A percentile compares a stretch with the other conserved stretches of the same genome.
These are phyloP conservation scores for Metschnikowia drakensbergensis DNA, from an alignment of 805 yeast genomes.

Conservation along the genomic window DNA sequence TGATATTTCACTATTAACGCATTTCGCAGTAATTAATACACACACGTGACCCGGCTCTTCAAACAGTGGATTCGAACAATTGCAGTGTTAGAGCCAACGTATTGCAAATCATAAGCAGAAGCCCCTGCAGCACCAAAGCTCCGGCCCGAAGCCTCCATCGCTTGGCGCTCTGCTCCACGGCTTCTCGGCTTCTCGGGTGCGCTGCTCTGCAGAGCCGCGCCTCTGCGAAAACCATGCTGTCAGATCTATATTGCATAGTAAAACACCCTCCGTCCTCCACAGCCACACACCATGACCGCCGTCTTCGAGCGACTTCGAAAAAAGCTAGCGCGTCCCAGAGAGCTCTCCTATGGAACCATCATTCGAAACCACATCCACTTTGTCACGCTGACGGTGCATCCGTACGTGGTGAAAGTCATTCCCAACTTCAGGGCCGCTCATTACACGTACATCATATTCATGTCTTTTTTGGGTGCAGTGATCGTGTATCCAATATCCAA, in stretches of 20 bases:
- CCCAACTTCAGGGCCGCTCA: conserved; percentile 64
- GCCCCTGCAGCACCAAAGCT: too few relatives aligned
- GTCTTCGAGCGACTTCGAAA: conserved; percentile 1
- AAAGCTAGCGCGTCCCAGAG: neutral
- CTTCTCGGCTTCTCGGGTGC: neutral
- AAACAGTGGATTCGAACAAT: too few relatives aligned
- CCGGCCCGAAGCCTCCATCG: too few relatives aligned
- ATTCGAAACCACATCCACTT: conserved; percentile 35
- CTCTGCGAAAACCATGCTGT: neutral
- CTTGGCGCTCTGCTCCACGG: neutral
- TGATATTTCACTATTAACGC: neutral
- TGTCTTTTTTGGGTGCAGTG: conserved; percentile 66
- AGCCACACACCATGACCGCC: neutral
- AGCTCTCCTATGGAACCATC: neutral
- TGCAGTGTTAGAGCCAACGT: too few relatives aligned
- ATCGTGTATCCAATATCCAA: conserved; percentile 73
- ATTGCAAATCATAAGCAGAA: too few relatives aligned
- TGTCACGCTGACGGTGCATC: conserved; percentile 36
- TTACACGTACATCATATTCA: conserved; percentile 61
- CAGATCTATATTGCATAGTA: neutral
- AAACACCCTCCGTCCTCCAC: neutral
- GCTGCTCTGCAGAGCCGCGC: neutral
- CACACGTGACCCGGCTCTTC: neutral
- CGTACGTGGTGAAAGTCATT: conserved; percentile 37
- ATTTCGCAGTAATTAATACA: neutral